Percentiles rank a stretch among this genome's conserved stretches.
These are phyloP conservation scores for Dendrocalamus sinicus DNA, from an alignment of 176 grass and related monocot genomes.

Conservation along the genomic window DNA sequence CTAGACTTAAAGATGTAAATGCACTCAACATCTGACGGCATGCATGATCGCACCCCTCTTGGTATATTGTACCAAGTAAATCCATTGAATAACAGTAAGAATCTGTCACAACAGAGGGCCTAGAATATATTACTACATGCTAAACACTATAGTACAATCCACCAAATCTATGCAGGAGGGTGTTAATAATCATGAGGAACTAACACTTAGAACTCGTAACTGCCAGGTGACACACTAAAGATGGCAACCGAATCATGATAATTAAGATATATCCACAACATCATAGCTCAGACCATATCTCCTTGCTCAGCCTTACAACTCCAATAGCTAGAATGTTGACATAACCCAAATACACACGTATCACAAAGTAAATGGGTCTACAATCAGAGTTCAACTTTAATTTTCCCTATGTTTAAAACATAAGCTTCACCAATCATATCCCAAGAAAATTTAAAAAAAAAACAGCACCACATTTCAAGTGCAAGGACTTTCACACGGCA, in stretches of 20 bases:
- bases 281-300: neutral
- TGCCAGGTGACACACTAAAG: constrained; percentile 7
- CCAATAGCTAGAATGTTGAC: constrained; percentile 17
- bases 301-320: constrained; percentile 22
- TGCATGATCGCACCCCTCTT: neutral
- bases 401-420: neutral
- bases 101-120: constrained; percentile 13
- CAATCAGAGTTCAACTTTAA: constrained; percentile 32
- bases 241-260: neutral
- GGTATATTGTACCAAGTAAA: neutral
- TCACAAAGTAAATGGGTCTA: constrained; percentile 5
- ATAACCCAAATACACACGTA: constrained; percentile 3
- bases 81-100: constrained; percentile 31
- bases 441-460: neutral
- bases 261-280: constrained; percentile 8
- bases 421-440: constrained; percentile 20
- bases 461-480: neutral
- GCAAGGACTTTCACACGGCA: constrained; percentile 13
- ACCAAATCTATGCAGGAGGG: neutral
- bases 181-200: constrained; percentile 23
- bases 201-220: constrained; percentile 20
- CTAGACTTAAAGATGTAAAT: neutral
- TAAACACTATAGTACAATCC: constrained; percentile 16
- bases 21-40: constrained; percentile 8
- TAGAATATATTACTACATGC: constrained; percentile 31